Evolutionary conservation across 768 basidiomycete genomes (phyloP), one percentile per base, ranked within the genome.

Genomic region (Amanita phalloides): DNA sequence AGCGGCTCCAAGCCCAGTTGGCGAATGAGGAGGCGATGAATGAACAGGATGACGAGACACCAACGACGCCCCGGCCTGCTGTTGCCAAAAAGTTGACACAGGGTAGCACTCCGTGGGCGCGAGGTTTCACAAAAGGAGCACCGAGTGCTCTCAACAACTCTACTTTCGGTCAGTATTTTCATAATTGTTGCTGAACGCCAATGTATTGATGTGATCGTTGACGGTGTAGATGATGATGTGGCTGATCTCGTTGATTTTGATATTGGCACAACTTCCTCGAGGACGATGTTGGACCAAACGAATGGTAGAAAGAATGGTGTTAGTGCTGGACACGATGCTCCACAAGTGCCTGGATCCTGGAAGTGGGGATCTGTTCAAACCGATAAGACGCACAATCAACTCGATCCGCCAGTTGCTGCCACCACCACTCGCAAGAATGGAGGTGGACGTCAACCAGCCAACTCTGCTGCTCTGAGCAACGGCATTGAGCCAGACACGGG

Each of bases 1-100:
- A 45, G 35, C 43, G 43, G 21, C 11, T 52, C 25, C 51, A 52
- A 37, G 51, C 51, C 4, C 51, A 52, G 51, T 7, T 45, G n/a
- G 44, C 43, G 7, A 37, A 36, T 17, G 51, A 28, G 17, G 51
- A 52, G 11, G 30, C 13, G 21, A n/a, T 32, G 23, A 42, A 45
- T 26, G 51, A 52, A 4, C n/a, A 45, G 11, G 36, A 44, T n/a
- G 51, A 52, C 4, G 50, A 44, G 3, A 28, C 43, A 10, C 51
- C 51, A 6, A 26, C 51, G 23, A 52, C 51, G 10, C 51, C 51
- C 26, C 51, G 51, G 6, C 51, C 51, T 6, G 20, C 39, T 33
- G 25, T 30, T 23, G 9, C 21, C 10, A 42, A 41, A 10, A 28
- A 45, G 51, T 20, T 7, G 17, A 20, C 17, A 9, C 51, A 45